Conservation (phyloP, 805 yeast species). For the Ogataea polymorpha region DNA sequence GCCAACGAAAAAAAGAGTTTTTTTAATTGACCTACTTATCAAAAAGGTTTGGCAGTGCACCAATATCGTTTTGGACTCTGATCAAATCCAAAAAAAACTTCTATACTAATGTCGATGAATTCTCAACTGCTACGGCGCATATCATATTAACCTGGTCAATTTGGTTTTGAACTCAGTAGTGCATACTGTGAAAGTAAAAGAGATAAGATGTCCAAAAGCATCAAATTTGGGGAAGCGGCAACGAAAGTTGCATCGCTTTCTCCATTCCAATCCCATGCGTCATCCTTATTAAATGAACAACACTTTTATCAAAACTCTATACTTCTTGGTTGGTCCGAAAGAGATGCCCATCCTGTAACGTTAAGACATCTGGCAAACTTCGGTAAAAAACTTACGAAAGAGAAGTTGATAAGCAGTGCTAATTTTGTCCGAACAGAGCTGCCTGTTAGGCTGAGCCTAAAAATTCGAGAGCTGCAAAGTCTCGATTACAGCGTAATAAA, state of each 20-base stretch:
- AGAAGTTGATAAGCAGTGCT: slow-evolving; percentile 78
- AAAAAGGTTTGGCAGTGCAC: no score
- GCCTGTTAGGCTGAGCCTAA: slow-evolving; percentile 78
- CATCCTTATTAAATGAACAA: slow-evolving; percentile 42
- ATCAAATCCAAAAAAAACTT: no score
- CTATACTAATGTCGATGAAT: no score
- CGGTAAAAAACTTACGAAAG: slow-evolving; percentile 73
- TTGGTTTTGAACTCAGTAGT: no score
- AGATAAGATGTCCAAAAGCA: not conserved
- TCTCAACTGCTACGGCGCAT: no score
- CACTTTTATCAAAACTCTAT: slow-evolving; percentile 85
- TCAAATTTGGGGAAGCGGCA: slow-evolving; percentile 15
- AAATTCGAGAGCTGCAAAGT: slow-evolving; percentile 71
- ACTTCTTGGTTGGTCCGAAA: slow-evolving; percentile 57
- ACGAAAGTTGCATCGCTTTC: slow-evolving; percentile 16
- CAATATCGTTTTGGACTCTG: no score
- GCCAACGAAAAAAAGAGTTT: no score
- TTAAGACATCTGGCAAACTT: slow-evolving; percentile 87
- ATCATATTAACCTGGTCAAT: no score
- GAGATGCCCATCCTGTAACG: slow-evolving; percentile 84
- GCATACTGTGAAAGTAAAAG: no score
- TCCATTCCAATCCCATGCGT: slow-evolving; percentile 20
- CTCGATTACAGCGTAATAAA: slow-evolving; percentile 82
- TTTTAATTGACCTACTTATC: no score
- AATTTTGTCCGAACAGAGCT: slow-evolving; percentile 85